Conservation (phyloP, 345 rosid genomes). For the Passiflora organensis region DNA sequence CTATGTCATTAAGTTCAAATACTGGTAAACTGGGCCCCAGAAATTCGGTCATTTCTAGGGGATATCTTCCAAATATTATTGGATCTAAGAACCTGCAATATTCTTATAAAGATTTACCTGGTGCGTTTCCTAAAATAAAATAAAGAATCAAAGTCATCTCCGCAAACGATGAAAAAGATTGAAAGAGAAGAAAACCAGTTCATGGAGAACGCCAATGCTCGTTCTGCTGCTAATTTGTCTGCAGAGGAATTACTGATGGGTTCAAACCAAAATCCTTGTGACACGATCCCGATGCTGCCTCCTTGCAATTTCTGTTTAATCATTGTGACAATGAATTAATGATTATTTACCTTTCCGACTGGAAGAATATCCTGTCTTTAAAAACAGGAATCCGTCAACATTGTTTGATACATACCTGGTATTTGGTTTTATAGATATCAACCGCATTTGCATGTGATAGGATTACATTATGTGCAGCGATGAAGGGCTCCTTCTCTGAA, state of each 20-base stretch:
- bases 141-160: neutral
- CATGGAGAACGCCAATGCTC: slow-evolving; percentile 15
- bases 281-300: slow-evolving; percentile 21
- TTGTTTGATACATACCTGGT: slow-evolving; percentile 10
- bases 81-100: slow-evolving; percentile 20
- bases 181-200: slow-evolving; percentile 10
- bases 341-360: too few relatives aligned
- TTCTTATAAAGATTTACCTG: neutral
- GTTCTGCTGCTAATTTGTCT: slow-evolving; percentile 14
- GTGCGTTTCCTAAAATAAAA: too few relatives aligned
- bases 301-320: slow-evolving; percentile 5
- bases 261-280: slow-evolving; percentile 13
- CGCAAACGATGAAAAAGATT: neutral
- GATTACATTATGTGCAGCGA: slow-evolving; percentile 21
- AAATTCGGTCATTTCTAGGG: slow-evolving; percentile 15
- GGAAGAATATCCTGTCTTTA: neutral
- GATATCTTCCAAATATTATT: slow-evolving; percentile 14
- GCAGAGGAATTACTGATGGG: slow-evolving; percentile 14
- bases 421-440: slow-evolving; percentile 16
- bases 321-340: too few relatives aligned
- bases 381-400: neutral
- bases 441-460: slow-evolving; percentile 19
- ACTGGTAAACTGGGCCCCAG: slow-evolving; percentile 10
- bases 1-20: slow-evolving; percentile 5
- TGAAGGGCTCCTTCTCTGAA: slow-evolving; percentile 20